Percentiles rank a stretch among this genome's conserved stretches.
phyloP scores from a whole-genome alignment of 345 rosid genomes.

The Populus alba region DNA sequence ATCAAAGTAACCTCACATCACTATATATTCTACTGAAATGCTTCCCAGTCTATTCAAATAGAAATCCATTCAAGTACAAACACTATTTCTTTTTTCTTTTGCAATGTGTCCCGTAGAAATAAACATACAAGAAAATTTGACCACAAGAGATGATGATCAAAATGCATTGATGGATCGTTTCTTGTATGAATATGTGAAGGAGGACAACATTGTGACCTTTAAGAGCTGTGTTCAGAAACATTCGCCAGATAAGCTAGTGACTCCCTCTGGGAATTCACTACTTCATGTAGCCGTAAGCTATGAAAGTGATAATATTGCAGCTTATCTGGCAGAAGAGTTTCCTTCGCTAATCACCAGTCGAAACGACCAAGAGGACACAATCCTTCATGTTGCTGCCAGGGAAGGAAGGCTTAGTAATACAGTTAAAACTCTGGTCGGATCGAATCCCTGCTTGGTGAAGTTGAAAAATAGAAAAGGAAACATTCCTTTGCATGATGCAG shows the following conservation, averaged over 20 bases:
- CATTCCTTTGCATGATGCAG: slow-evolving; percentile 5
- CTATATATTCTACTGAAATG: not conserved
- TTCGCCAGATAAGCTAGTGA: not conserved
- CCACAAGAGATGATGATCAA: not conserved
- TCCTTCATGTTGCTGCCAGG: slow-evolving; percentile 4
- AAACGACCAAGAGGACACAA: not conserved
- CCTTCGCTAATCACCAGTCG: not conserved
- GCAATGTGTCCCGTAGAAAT: not conserved
- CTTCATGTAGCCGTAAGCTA: not conserved
- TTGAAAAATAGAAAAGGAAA: not conserved
- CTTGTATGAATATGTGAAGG: not conserved
- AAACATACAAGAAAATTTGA: not conserved
- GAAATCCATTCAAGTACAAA: not conserved
- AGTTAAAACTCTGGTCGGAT: not conserved
- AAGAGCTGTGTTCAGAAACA: not conserved
- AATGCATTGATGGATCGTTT: not conserved
- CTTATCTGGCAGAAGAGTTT: not conserved
- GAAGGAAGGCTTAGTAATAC: not conserved
- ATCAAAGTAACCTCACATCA: not conserved
- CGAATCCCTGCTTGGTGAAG: not conserved
- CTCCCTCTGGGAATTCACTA: not conserved
- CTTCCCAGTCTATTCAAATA: not conserved
- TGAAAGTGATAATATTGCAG: not conserved
- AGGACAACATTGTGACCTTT: not conserved
- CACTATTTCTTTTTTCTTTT: not conserved